phyloP scores from a whole-genome alignment of 169 alveolate species.

The Fabrea salina region DNA sequence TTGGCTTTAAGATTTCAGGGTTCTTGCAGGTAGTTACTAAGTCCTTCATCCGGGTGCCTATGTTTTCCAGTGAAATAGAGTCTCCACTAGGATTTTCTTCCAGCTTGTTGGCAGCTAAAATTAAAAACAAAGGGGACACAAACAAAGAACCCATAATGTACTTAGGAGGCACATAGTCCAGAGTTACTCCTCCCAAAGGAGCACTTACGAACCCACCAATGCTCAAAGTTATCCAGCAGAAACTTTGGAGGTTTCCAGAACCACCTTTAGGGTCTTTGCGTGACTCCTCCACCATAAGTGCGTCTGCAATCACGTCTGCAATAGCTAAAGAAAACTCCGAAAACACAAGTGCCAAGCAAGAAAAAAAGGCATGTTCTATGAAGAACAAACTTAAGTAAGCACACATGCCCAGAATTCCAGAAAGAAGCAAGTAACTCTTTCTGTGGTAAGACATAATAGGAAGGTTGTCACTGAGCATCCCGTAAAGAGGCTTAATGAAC shows the following conservation, averaged over 20 bases:
- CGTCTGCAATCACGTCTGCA: slow-evolving; percentile 36
- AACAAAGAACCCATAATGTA: neutral
- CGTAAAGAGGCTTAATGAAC: slow-evolving; percentile 35
- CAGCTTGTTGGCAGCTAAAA: neutral
- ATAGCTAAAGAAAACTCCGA: slow-evolving; percentile 24
- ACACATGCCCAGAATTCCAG: slow-evolving; percentile 5
- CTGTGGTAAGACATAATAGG: slow-evolving; percentile 22
- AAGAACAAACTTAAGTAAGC: neutral
- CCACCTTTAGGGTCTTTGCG: slow-evolving; percentile 23
- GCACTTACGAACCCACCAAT: neutral
- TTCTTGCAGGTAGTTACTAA: neutral
- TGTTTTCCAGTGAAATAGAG: neutral
- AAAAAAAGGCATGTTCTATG: neutral
- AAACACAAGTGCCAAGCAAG: neutral
- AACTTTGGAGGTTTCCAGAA: slow-evolving; percentile 13
- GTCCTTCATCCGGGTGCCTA: too few relatives aligned
- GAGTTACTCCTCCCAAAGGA: neutral
- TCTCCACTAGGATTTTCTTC: neutral
- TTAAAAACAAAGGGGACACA: neutral
- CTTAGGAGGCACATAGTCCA: neutral
- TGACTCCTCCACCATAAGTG: slow-evolving; percentile 22
- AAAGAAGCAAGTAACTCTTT: neutral
- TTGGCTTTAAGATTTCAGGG: neutral
- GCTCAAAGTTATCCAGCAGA: slow-evolving; percentile 2
- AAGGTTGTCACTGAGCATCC: slow-evolving; percentile 27